Conservation (phyloP, 768 basidiomycete genomes). For the Termitomyces bulborhizus region DNA sequence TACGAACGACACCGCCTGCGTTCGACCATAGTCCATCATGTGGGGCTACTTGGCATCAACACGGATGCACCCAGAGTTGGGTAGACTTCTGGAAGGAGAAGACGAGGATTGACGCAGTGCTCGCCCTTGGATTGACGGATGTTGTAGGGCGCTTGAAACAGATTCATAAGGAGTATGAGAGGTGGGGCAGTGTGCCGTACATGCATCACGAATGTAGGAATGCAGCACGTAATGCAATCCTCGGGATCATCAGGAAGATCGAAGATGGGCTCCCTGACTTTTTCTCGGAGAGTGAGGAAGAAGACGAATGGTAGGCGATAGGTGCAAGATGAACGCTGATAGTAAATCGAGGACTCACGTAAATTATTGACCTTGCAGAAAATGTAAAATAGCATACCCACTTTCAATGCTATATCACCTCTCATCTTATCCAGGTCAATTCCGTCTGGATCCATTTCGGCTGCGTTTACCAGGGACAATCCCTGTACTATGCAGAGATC, state of each 20-base stretch:
- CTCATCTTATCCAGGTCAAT: conserved; percentile 2
- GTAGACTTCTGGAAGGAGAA: conserved; percentile 78
- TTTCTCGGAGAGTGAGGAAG: conserved; percentile 35
- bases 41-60: conserved; percentile 66
- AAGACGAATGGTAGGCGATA: conserved; percentile 1
- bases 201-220: conserved; percentile 74
- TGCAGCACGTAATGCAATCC: conserved; percentile 49
- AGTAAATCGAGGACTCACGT: neutral
- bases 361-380: neutral
- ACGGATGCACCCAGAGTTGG: conserved; percentile 69
- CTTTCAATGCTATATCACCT: neutral
- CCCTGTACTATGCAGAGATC: conserved; percentile 5
- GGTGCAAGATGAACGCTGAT: neutral
- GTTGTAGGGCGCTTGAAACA: conserved; percentile 59
- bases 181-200: conserved; percentile 67
- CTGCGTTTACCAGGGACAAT: conserved; percentile 16
- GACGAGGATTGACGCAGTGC: conserved; percentile 52
- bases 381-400: conserved; percentile 1
- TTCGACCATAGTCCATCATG: conserved; percentile 64
- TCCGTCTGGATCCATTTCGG: conserved; percentile 15
- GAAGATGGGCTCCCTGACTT: conserved; percentile 60
- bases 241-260: conserved; percentile 47
- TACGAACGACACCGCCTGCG: conserved; percentile 49
- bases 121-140: conserved; percentile 56
- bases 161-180: conserved; percentile 62